Evolutionary conservation across 2,329 filamentous ascomycete genomes (phyloP).

Genomic region (Monosporascus sp.): DNA sequence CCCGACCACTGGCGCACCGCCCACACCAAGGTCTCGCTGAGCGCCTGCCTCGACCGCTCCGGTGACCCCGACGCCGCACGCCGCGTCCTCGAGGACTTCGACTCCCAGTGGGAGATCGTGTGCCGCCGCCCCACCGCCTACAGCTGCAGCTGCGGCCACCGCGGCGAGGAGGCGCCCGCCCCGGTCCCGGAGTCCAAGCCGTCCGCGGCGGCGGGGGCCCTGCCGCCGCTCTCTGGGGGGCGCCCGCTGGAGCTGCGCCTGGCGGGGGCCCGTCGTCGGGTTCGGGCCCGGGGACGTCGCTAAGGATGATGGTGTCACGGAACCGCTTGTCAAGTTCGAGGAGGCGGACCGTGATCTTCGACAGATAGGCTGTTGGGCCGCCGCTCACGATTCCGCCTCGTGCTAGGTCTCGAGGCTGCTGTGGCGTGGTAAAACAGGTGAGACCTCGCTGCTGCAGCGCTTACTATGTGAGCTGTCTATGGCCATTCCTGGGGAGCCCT

Average conservation of each 20-base stretch:
- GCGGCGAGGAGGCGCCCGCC: background rate
- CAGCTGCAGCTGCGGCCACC: background rate
- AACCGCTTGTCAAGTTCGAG: background rate
- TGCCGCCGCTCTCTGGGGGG: too few relatives aligned
- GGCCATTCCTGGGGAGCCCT: too few relatives aligned
- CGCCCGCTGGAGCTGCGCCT: background rate
- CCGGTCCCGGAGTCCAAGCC: too few relatives aligned
- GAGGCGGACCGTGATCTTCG: background rate
- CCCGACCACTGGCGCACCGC: conserved; percentile 10
- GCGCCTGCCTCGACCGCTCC: conserved; percentile 3
- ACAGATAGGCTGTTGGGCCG: background rate
- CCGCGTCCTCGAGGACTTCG: conserved; percentile 6
- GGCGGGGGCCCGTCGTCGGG: background rate
- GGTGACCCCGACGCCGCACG: conserved; percentile 6
- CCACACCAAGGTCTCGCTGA: conserved; percentile 8
- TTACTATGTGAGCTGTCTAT: background rate
- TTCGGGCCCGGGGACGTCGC: background rate
- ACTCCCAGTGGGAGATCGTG: conserved; percentile 9
- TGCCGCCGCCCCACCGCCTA: background rate
- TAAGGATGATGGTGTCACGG: background rate
- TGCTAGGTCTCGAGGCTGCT: too few relatives aligned
- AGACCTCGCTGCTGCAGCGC: background rate
- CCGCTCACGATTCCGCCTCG: too few relatives aligned
- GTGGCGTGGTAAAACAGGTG: too few relatives aligned
- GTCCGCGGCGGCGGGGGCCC: too few relatives aligned